These are phyloP conservation scores for Saururus chinensis DNA, from an alignment of 164 flowering plant genomes.

Conservation along the genomic window DNA sequence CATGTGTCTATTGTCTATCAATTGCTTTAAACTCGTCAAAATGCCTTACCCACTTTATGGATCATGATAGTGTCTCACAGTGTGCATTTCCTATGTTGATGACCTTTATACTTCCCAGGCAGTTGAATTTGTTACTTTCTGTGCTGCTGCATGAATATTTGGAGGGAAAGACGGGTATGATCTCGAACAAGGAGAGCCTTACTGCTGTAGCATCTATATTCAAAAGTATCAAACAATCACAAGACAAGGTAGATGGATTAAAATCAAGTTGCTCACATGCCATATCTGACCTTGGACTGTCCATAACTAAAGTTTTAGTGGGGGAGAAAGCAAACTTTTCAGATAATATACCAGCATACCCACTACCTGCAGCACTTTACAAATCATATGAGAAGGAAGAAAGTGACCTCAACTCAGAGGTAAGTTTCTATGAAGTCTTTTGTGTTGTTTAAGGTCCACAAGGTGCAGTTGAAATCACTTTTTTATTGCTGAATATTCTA, in stretches of 20 bases:
- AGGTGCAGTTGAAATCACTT: too few relatives aligned
- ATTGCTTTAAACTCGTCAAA: too few relatives aligned
- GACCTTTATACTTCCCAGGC: conserved; percentile 31
- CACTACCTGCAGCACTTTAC: conserved; percentile 56
- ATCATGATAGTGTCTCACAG: too few relatives aligned
- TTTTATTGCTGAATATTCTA: too few relatives aligned
- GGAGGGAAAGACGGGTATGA: conserved; percentile 43
- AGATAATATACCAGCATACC: conserved; percentile 19
- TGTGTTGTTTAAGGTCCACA: too few relatives aligned
- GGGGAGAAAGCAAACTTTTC: conserved; percentile 34
- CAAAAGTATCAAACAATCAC: conserved; percentile 51
- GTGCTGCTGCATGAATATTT: conserved; percentile 61
- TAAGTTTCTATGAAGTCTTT: not conserved
- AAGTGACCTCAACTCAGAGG: conserved; percentile 19
- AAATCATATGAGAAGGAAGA: conserved; percentile 39
- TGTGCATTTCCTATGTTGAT: not conserved
- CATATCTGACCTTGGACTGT: conserved; percentile 74
- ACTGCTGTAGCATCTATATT: conserved; percentile 44
- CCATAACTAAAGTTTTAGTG: conserved; percentile 52
- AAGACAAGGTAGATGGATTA: conserved; percentile 50
- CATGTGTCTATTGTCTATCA: too few relatives aligned
- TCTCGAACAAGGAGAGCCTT: conserved; percentile 26
- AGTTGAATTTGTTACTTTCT: conserved; percentile 56
- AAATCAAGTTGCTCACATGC: conserved; percentile 82
- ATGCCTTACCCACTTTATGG: too few relatives aligned